Conservation (phyloP, 805 yeast species). For the Henningerozyma blattae region DNA sequence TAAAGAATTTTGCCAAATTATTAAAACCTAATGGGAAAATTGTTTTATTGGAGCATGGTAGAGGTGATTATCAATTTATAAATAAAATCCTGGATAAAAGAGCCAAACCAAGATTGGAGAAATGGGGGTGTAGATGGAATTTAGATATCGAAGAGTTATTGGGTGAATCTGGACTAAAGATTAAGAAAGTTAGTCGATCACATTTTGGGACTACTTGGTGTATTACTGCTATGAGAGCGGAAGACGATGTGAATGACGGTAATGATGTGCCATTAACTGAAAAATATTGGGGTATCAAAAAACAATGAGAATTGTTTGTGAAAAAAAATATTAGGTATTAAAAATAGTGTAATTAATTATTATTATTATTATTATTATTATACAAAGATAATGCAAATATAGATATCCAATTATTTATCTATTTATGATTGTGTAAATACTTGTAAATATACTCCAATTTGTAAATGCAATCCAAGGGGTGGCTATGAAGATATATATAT, state of each 20-base stretch:
- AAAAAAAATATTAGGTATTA: too few species aligned
- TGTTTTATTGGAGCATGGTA: constrained; percentile 82
- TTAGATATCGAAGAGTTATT: constrained; percentile 82
- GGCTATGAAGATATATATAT: background rate
- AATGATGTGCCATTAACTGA: too few species aligned
- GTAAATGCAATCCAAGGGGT: background rate
- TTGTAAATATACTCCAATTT: background rate
- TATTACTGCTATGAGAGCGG: constrained; percentile 63
- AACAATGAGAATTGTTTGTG: too few species aligned
- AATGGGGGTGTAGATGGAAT: constrained; percentile 98
- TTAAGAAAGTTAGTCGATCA: constrained; percentile 65
- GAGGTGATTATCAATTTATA: constrained; percentile 68
- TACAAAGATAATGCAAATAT: too few species aligned
- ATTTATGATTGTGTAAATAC: background rate
- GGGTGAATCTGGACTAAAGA: constrained; percentile 71
- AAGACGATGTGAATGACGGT: too few species aligned
- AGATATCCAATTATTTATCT: too few species aligned
- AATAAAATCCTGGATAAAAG: constrained; percentile 72
- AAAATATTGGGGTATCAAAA: background rate
- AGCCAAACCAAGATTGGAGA: constrained; percentile 70
- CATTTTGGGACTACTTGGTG: constrained; percentile 94
- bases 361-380: too few species aligned
- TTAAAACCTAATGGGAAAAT: constrained; percentile 87
- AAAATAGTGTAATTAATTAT: too few species aligned
- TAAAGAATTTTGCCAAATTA: constrained; percentile 57